A percentile compares a stretch with the other conserved stretches of the same genome.
Evolutionary conservation across 106 monocot species (phyloP).

Genomic region (Amphibolis antarctica): DNA sequence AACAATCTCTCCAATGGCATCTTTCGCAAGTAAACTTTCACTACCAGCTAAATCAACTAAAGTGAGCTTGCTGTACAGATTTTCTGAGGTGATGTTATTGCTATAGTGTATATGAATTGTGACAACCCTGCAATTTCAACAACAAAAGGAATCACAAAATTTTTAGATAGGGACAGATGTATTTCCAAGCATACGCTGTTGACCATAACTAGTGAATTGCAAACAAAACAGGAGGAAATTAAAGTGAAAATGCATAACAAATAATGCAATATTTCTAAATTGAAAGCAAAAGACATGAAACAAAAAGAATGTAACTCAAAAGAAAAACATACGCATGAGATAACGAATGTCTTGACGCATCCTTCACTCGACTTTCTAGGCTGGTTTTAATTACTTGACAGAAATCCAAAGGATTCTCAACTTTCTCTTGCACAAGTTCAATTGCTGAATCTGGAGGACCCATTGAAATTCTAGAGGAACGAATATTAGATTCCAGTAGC

Average conservation of each 20-base stretch:
- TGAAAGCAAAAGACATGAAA: too few species aligned
- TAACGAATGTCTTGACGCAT: constrained; percentile 36
- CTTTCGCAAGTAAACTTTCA: constrained; percentile 60
- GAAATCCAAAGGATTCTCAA: constrained; percentile 74
- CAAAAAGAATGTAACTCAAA: too few species aligned
- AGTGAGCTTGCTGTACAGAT: constrained; percentile 72
- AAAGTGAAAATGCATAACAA: too few species aligned
- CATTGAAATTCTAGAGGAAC: constrained; percentile 33
- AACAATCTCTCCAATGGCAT: constrained; percentile 58
- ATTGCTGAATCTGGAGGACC: constrained; percentile 33
- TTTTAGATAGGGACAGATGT: too few species aligned
- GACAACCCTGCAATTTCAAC: constrained; percentile 44
- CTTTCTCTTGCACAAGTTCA: constrained; percentile 81
- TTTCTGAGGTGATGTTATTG: constrained; percentile 51
- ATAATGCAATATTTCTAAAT: too few species aligned
- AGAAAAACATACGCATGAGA: constrained; percentile 65
- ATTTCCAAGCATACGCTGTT: too few species aligned
- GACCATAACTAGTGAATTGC: background rate
- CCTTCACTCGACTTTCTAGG: constrained; percentile 40
- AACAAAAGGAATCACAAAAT: background rate
- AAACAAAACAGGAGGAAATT: background rate
- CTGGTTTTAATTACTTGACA: constrained; percentile 52
- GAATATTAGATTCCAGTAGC: constrained; percentile 30
- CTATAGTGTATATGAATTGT: constrained; percentile 82
- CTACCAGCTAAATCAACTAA: constrained; percentile 88